phyloP scores from a whole-genome alignment of 805 yeast species.

The Starmerella sp. region DNA sequence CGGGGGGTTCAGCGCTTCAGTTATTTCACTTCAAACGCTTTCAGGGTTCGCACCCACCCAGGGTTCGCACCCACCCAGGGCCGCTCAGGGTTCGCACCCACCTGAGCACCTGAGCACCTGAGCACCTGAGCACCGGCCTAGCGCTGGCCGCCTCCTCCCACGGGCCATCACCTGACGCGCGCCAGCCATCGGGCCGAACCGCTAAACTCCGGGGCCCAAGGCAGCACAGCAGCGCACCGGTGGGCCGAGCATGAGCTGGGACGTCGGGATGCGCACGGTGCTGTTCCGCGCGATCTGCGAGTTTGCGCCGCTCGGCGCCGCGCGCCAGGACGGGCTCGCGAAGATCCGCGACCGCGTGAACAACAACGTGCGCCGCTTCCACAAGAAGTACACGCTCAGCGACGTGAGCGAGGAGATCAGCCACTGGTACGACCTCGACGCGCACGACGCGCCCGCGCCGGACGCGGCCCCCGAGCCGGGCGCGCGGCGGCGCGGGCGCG shows the following conservation, averaged over 20 bases:
- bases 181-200: no score
- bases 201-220: no score
- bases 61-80: no score
- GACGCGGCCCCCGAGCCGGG: neutral
- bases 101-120: no score
- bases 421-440: conserved; percentile 5
- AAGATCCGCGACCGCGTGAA: conserved; percentile 10
- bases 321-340: neutral
- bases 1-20: no score
- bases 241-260: conserved; percentile 10
- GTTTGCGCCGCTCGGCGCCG: conserved; percentile 5
- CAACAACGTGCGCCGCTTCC: conserved; percentile 10
- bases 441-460: neutral
- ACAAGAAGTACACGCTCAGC: conserved; percentile 8
- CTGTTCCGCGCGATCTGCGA: conserved; percentile 12
- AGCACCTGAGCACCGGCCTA: no score
- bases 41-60: no score
- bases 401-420: conserved; percentile 9
- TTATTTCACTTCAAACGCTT: no score
- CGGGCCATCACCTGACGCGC: no score
- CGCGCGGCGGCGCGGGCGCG: neutral
- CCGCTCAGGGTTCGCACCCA: no score
- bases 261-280: neutral
- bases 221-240: no score
- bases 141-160: no score